phyloP scores from a whole-genome alignment of 1,139 yeast genomes.

The Geotrichum siamense region DNA sequence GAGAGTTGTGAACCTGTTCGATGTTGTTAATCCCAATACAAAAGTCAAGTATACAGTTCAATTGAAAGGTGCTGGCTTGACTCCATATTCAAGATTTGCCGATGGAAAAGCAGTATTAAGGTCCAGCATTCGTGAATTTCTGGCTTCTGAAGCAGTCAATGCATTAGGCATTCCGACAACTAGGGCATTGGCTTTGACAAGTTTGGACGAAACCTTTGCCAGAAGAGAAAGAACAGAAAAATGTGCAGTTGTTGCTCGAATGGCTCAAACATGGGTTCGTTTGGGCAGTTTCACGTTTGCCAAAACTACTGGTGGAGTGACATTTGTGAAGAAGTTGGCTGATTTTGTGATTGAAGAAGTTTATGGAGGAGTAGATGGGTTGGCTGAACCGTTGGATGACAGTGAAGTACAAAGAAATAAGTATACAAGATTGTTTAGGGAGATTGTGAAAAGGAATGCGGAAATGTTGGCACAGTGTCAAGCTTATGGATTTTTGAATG shows the following conservation, averaged over 20 bases:
- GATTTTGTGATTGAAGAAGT: slow-evolving; percentile 69
- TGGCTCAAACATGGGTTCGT: slow-evolving; percentile 82
- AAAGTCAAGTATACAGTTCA: slow-evolving; percentile 56
- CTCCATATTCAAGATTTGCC: slow-evolving; percentile 90
- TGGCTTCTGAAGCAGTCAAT: slow-evolving; percentile 73
- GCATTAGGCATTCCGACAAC: slow-evolving; percentile 85
- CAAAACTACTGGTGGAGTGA: slow-evolving; percentile 63
- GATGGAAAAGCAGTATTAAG: slow-evolving; percentile 93
- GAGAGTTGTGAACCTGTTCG: slow-evolving; percentile 75
- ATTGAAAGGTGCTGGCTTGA: slow-evolving; percentile 83
- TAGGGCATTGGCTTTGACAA: slow-evolving; percentile 67
- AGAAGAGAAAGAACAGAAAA: slow-evolving; percentile 64
- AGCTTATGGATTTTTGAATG: slow-evolving; percentile 84
- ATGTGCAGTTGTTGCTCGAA: slow-evolving; percentile 79
- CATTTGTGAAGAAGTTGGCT: slow-evolving; percentile 54
- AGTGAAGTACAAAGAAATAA: slow-evolving; percentile 29
- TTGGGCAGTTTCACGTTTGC: slow-evolving; percentile 86
- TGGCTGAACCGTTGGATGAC: slow-evolving; percentile 24
- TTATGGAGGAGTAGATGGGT: slow-evolving; percentile 40
- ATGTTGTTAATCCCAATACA: slow-evolving; percentile 41
- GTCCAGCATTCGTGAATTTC: slow-evolving; percentile 80
- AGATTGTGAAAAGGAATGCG: slow-evolving; percentile 67
- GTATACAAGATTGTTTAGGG: slow-evolving; percentile 66
- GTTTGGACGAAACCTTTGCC: slow-evolving; percentile 69
- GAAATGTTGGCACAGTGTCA: slow-evolving; percentile 80